Evolutionary conservation across 805 yeast species (phyloP).

Genomic region (Lipomyces lipofer): DNA sequence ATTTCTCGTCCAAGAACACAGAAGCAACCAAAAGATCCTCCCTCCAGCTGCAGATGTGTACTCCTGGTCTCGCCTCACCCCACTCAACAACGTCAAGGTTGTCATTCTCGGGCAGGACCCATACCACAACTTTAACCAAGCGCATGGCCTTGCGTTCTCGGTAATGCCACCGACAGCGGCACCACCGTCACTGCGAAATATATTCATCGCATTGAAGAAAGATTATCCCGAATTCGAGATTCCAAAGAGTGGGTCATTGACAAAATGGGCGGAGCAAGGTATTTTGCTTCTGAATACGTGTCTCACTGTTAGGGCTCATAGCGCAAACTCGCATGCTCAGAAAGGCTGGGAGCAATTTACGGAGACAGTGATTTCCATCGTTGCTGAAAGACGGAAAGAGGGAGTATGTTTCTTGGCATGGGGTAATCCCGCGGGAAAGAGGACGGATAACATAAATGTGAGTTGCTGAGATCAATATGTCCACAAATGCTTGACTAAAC

Average conservation of each 20-base stretch:
- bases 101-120: constrained; percentile 95
- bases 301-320: constrained; percentile 87
- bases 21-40: constrained; percentile 55
- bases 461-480: background rate
- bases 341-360: constrained; percentile 94
- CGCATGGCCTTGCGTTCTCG: constrained; percentile 94
- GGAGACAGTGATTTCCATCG: constrained; percentile 61
- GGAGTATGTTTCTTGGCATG: constrained; percentile 78
- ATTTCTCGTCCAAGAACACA: constrained; percentile 53
- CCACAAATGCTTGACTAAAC: background rate
- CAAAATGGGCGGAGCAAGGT: constrained; percentile 85
- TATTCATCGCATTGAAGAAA: constrained; percentile 70
- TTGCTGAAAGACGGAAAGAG: constrained; percentile 41
- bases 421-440: constrained; percentile 73
- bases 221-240: constrained; percentile 76
- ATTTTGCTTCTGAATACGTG: constrained; percentile 85
- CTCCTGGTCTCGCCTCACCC: constrained; percentile 89
- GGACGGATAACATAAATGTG: constrained; percentile 48
- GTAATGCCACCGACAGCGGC: constrained; percentile 81
- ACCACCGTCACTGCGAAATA: constrained; percentile 86
- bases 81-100: constrained; percentile 69
- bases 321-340: constrained; percentile 88
- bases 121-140: constrained; percentile 88
- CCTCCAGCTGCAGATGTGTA: constrained; percentile 79
- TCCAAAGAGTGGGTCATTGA: constrained; percentile 62